These are phyloP conservation scores for Lanmaoa pseudosensibilis DNA, from an alignment of 768 basidiomycete species.

Conservation along the genomic window DNA sequence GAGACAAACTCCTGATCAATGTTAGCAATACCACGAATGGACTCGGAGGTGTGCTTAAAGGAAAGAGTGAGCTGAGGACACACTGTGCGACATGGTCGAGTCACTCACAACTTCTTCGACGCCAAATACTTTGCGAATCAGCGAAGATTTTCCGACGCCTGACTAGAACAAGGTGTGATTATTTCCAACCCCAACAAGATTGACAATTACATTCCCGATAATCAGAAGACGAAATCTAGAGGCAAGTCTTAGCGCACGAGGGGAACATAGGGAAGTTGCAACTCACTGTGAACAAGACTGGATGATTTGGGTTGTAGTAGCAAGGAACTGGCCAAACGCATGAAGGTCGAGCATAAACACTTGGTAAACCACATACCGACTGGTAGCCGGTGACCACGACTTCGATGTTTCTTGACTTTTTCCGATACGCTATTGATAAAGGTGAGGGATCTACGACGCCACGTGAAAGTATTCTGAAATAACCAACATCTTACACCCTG, in stretches of 20 bases:
- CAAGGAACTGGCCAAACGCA: slow-evolving; percentile 2
- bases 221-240: slow-evolving; percentile 17
- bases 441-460: neutral
- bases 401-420: slow-evolving; percentile 6
- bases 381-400: slow-evolving; percentile 3
- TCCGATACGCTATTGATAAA: slow-evolving; percentile 8
- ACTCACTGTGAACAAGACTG: slow-evolving; percentile 13
- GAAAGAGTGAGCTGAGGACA: neutral
- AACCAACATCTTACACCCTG: slow-evolving; percentile 6
- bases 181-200: neutral
- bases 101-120: slow-evolving; percentile 10
- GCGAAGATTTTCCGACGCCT: slow-evolving; percentile 17
- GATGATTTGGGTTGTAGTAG: slow-evolving; percentile 10
- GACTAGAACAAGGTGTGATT: slow-evolving; percentile 5
- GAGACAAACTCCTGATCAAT: slow-evolving; percentile 18
- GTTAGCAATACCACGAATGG: slow-evolving; percentile 2
- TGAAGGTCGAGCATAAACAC: neutral
- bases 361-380: neutral
- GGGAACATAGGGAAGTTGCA: neutral
- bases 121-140: slow-evolving; percentile 15
- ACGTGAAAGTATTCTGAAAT: neutral
- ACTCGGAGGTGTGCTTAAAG: slow-evolving; percentile 4
- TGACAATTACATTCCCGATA: slow-evolving; percentile 13
- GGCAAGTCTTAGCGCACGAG: neutral
- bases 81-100: neutral